Evolutionary conservation across 2,329 filamentous ascomycete genomes (phyloP).

Genomic region (Aureobasidium pullulans): DNA sequence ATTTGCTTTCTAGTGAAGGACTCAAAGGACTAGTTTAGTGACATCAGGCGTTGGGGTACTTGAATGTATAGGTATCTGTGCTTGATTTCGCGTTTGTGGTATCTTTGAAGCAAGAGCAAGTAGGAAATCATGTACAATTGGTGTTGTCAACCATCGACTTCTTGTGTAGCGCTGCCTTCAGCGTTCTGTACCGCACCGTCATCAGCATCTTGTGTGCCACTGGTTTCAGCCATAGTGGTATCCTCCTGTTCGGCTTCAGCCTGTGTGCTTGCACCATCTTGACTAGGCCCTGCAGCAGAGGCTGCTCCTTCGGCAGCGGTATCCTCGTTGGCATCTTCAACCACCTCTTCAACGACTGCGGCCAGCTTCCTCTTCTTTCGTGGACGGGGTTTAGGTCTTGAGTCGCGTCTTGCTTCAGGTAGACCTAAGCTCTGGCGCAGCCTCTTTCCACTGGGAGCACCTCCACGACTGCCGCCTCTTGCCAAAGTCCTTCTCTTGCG

Average conservation of each 20-base stretch:
- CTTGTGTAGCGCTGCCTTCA: too few relatives aligned
- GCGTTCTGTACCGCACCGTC: too few relatives aligned
- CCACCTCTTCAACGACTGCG: not conserved
- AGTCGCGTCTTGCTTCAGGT: constrained; percentile 5
- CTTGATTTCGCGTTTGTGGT: not conserved
- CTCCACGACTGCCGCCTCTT: constrained; percentile 5
- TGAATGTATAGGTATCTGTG: too few relatives aligned
- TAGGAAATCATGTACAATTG: not conserved
- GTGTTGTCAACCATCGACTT: not conserved
- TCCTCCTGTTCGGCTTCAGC: not conserved
- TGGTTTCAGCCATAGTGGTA: not conserved
- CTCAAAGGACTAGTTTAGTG: too few relatives aligned
- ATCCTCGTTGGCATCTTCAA: not conserved
- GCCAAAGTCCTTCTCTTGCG: constrained; percentile 6
- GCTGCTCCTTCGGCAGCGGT: not conserved
- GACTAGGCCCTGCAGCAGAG: not conserved
- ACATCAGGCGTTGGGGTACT: too few relatives aligned
- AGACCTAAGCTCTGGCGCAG: constrained; percentile 9
- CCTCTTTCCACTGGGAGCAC: constrained; percentile 8
- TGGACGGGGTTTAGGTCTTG: not conserved
- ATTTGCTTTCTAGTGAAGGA: too few relatives aligned
- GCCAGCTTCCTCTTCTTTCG: constrained; percentile 6
- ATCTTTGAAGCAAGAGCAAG: not conserved
- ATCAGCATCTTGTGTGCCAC: not conserved
- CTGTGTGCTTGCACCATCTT: not conserved